phyloP scores from a whole-genome alignment of 768 basidiomycete species.

The Tricholoma sp. region DNA sequence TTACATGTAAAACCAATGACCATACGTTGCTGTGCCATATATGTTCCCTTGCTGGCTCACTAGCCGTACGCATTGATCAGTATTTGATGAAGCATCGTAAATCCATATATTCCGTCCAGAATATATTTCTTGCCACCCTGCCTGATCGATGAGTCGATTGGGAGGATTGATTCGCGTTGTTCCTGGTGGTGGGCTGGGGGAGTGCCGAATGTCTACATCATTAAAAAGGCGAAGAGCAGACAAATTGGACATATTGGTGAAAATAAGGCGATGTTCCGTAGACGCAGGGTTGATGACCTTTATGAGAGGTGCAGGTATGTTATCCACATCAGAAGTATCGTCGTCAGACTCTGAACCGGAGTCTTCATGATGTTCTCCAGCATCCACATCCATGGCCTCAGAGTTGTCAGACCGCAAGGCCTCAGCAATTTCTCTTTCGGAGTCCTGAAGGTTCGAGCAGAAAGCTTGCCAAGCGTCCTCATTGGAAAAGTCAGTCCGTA shows the following conservation, averaged over 20 bases:
- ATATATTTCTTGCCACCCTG: slow-evolving; percentile 73
- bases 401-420: slow-evolving; percentile 10
- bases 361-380: slow-evolving; percentile 1
- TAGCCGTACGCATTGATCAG: slow-evolving; percentile 62
- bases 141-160: slow-evolving; percentile 56
- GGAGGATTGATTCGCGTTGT: slow-evolving; percentile 41
- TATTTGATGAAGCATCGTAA: slow-evolving; percentile 63
- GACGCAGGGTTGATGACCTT: slow-evolving; percentile 39
- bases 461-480: slow-evolving; percentile 64
- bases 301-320: slow-evolving; percentile 34
- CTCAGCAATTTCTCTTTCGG: slow-evolving; percentile 51
- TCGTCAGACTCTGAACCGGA: slow-evolving; percentile 31
- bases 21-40: slow-evolving; percentile 78
- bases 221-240: slow-evolving; percentile 63
- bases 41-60: slow-evolving; percentile 56
- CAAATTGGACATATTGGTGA: slow-evolving; percentile 59
- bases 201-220: slow-evolving; percentile 59
- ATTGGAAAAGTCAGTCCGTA: slow-evolving; percentile 72
- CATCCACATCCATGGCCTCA: slow-evolving; percentile 11
- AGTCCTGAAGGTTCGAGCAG: slow-evolving; percentile 39
- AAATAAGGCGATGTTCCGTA: slow-evolving; percentile 32
- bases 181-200: slow-evolving; percentile 43
- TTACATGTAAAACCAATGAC: slow-evolving; percentile 9
- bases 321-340: slow-evolving; percentile 23
- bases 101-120: slow-evolving; percentile 67